These are phyloP conservation scores for Tuber aestivum DNA, from an alignment of 495 filamentous ascomycete species.

Conservation along the genomic window DNA sequence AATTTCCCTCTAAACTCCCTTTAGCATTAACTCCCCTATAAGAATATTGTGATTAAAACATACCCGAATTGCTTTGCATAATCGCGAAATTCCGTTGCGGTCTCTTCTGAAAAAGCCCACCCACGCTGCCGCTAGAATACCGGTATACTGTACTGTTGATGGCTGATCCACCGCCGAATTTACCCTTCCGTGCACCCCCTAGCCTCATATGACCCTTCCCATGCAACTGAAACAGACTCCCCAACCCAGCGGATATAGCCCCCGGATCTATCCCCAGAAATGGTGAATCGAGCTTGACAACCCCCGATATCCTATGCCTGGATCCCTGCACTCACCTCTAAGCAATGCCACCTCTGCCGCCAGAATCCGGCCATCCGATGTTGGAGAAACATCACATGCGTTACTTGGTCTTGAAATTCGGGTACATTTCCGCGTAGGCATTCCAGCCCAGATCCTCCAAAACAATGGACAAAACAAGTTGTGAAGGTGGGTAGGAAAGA, in stretches of 20 bases:
- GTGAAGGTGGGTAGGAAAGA: no score
- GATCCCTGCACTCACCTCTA: constrained; percentile 42
- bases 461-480: no score
- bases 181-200: not conserved
- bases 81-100: constrained; percentile 35
- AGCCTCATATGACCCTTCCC: constrained; percentile 42
- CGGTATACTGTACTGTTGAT: constrained; percentile 7
- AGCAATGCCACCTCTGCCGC: constrained; percentile 69
- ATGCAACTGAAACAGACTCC: constrained; percentile 64
- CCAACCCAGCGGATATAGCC: constrained; percentile 71
- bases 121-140: constrained; percentile 12
- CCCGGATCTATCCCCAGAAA: constrained; percentile 86
- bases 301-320: constrained; percentile 70
- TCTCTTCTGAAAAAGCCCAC: constrained; percentile 21
- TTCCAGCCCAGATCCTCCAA: no score
- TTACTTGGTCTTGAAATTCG: no score
- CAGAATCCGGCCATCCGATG: no score
- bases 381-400: no score
- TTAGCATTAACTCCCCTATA: not conserved
- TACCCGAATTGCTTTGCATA: constrained; percentile 18
- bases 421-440: no score
- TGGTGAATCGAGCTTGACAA: constrained; percentile 78
- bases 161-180: constrained; percentile 1
- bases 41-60: not conserved
- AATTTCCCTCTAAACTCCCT: constrained; percentile 16